Evolutionary conservation across 2,329 filamentous ascomycete genomes (phyloP).

Genomic region (Aspergillus spinulosporus): DNA sequence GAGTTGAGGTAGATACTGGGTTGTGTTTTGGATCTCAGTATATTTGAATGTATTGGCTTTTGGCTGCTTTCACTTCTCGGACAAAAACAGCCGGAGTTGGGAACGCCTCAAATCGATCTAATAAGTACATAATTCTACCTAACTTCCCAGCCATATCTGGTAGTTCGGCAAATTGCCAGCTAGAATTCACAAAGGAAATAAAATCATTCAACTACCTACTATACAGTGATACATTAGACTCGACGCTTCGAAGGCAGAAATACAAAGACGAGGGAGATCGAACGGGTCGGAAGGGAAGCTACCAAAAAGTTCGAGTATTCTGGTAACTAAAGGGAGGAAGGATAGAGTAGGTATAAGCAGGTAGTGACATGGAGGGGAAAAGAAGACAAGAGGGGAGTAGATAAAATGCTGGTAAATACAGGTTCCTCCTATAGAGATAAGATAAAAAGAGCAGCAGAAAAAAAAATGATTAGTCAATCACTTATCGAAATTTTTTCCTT

Average conservation of each 20-base stretch:
- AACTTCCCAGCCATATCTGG: background rate
- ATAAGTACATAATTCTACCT: background rate
- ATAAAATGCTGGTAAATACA: conserved; percentile 16
- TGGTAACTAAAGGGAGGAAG: conserved; percentile 18
- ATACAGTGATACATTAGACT: conserved; percentile 26
- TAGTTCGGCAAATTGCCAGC: background rate
- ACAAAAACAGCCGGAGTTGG: background rate
- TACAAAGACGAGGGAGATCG: conserved; percentile 10
- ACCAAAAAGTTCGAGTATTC: conserved; percentile 21
- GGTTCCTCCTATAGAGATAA: conserved; percentile 4
- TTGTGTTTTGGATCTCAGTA: background rate
- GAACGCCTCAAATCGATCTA: background rate
- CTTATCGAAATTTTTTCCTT: conserved; percentile 15
- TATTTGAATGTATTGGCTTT: background rate
- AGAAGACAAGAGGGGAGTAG: conserved; percentile 15
- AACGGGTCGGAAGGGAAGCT: conserved; percentile 7
- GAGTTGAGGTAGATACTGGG: conserved; percentile 5
- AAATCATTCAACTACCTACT: conserved; percentile 25
- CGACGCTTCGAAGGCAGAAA: conserved; percentile 15
- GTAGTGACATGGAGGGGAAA: conserved; percentile 3
- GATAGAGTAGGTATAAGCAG: background rate
- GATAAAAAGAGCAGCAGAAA: conserved; percentile 4
- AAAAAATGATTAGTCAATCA: conserved; percentile 17
- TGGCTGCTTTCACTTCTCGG: background rate
- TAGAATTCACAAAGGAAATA: background rate